A percentile compares a stretch with the other conserved stretches of the same genome.
These are phyloP conservation scores for Pneumocystis carinii DNA, from an alignment of 1,139 yeast genomes.

Conservation along the genomic window DNA sequence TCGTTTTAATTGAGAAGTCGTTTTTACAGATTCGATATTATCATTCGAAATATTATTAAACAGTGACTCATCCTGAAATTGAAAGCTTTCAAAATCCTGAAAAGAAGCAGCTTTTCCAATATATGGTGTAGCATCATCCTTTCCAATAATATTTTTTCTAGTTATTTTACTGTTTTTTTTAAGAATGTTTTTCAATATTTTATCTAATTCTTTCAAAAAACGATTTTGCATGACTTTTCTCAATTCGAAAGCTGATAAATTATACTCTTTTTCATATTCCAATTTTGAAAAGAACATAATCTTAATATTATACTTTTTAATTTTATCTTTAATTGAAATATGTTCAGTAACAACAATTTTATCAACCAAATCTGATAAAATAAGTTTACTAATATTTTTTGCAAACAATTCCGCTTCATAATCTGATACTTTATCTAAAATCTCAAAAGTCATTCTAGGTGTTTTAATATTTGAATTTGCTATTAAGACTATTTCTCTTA, in stretches of 20 bases:
- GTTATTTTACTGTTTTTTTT: constrained; percentile 27
- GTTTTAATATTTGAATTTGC: constrained; percentile 91
- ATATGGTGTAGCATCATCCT: constrained; percentile 37
- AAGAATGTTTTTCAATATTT: constrained; percentile 20
- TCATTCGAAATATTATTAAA: constrained; percentile 18
- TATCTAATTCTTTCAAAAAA: constrained; percentile 61
- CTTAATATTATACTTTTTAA: constrained; percentile 56
- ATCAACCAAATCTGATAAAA: constrained; percentile 78
- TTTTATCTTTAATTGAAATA: constrained; percentile 42
- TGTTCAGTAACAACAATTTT: constrained; percentile 68
- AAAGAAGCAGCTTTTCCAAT: constrained; percentile 47
- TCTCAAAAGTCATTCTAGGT: constrained; percentile 93
- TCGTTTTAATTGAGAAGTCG: constrained; percentile 15
- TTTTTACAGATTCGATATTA: background rate
- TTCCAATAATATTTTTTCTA: constrained; percentile 7
- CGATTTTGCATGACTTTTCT: constrained; percentile 44
- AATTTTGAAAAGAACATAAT: constrained; percentile 59
- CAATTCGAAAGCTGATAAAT: constrained; percentile 70
- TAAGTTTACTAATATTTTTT: constrained; percentile 73
- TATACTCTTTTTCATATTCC: constrained; percentile 81
- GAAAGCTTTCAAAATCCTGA: constrained; percentile 30
- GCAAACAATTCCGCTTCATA: constrained; percentile 86
- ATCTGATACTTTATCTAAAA: constrained; percentile 63
- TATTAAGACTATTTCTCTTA: constrained; percentile 99
- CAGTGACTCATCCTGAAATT: constrained; percentile 14